A percentile compares a stretch with the other conserved stretches of the same genome.
These are phyloP conservation scores for Chaetomium sp. DNA, from an alignment of 2,329 filamentous ascomycete species.

Conservation along the genomic window DNA sequence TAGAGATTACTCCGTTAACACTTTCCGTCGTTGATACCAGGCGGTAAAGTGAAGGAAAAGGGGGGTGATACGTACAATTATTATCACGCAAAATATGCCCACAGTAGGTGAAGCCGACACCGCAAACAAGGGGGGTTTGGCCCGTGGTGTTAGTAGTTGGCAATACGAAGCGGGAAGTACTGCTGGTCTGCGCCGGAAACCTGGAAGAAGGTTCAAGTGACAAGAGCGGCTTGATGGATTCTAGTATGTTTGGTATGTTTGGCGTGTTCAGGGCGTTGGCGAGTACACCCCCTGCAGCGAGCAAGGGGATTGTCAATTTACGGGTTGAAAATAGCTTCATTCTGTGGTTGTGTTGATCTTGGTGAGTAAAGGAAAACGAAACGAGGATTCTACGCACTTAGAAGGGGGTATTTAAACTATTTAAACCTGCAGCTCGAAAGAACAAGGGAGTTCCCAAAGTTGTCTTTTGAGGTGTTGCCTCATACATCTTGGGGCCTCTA, in stretches of 20 bases:
- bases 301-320: neutral
- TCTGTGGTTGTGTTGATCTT: too few relatives aligned
- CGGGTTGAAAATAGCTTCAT: neutral
- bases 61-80: slow-evolving; percentile 13
- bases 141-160: neutral
- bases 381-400: too few relatives aligned
- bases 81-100: slow-evolving; percentile 24
- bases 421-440: too few relatives aligned
- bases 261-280: neutral
- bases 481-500: too few relatives aligned
- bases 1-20: neutral
- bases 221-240: too few relatives aligned
- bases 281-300: neutral
- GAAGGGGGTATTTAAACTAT: too few relatives aligned
- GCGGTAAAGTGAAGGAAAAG: neutral
- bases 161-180: neutral
- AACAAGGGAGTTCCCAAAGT: too few relatives aligned
- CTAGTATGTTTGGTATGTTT: too few relatives aligned
- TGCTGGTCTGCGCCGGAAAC: too few relatives aligned
- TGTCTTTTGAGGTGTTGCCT: too few relatives aligned
- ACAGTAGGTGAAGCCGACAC: slow-evolving; percentile 25
- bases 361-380: too few relatives aligned
- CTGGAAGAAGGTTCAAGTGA: too few relatives aligned
- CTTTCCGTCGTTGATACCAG: neutral
- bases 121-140: slow-evolving; percentile 13